Base-by-base conservation (phyloP, 1,139 yeast genomes). In the Eremothecium sinecaudum region DNA sequence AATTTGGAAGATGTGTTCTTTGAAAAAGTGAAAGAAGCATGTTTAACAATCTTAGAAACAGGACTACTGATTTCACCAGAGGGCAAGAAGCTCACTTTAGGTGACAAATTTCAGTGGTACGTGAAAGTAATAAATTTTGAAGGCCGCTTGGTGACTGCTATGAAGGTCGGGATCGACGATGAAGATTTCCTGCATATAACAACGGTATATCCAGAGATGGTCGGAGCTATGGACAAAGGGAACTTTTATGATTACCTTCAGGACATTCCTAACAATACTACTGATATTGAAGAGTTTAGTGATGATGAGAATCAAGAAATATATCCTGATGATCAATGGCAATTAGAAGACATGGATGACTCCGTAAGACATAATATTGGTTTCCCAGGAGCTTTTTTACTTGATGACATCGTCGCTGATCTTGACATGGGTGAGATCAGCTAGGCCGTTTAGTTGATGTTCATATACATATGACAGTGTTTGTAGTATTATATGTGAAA, bases 101-200 rank as follows among this genome's bases (percentile, higher is more conserved):
- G 44, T 1, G 55, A 50, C 33, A 26, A 34, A n/a, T 42, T 46
- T 20, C 24, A 34, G 10, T 51, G 56, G 56, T 29, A 41, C 13
- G 39, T 48, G 9, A 49, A 48, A 12, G 44, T 52, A 2, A 23
- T 48, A 6, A 49, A 51, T 31, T 20, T 37, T 11, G 35, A 39
- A 12, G 52, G 51, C 5, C 34, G 40, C n/a, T 13, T 21, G 5
- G 12, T 21, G 4, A 5, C 3, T 4, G 24, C 5, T n/a, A 21
- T 13, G 13, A 5, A 13, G 4, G n/a, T 21, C 3, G 13, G 5
- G 24, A 3, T 21, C 12, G 4, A 4, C 12, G 5, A 21, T 5
- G 24, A 13, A 13, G 5, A 21, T n/a, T 4, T 21, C n/a, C 4
- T 21, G 3, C n/a, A n/a, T n/a, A 24, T 24, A 13, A 4, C 12